Evolutionary conservation across 495 filamentous ascomycete species (phyloP).

Genomic region (Penicillium bialowiezense): DNA sequence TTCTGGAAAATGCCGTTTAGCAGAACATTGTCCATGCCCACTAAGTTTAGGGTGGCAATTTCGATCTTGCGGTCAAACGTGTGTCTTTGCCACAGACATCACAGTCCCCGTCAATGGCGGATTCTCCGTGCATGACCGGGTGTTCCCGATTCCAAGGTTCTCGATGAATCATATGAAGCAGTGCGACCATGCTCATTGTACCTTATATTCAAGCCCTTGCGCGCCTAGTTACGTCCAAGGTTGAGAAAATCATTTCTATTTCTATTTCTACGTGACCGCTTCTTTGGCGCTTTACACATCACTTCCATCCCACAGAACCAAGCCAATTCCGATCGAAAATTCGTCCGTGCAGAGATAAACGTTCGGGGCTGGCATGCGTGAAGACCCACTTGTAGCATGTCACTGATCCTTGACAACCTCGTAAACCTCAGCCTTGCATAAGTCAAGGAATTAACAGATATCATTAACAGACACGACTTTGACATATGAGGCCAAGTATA

Average conservation of each 20-base stretch:
- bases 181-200: slow-evolving; percentile 1
- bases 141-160: not conserved
- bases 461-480: too few relatives aligned
- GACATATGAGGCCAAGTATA: too few relatives aligned
- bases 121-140: not conserved
- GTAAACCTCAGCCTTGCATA: not conserved
- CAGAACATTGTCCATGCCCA: not conserved
- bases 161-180: slow-evolving; percentile 4
- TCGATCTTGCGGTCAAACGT: slow-evolving; percentile 22
- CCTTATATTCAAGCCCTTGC: not conserved
- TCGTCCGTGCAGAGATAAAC: slow-evolving; percentile 16
- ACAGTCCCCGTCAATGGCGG: not conserved
- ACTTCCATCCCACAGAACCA: not conserved
- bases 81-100: slow-evolving; percentile 17
- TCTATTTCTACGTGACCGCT: slow-evolving; percentile 4
- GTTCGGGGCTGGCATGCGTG: slow-evolving; percentile 12
- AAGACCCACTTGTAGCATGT: slow-evolving; percentile 15
- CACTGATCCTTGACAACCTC: not conserved
- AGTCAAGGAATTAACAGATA: too few relatives aligned
- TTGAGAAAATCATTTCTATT: not conserved
- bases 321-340: not conserved
- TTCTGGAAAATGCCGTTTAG: not conserved
- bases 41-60: slow-evolving; percentile 10
- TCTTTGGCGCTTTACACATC: not conserved
- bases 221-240: not conserved